These are phyloP conservation scores for Eragrostis curvula DNA, from an alignment of 176 grass and related monocot species.

Conservation along the genomic window DNA sequence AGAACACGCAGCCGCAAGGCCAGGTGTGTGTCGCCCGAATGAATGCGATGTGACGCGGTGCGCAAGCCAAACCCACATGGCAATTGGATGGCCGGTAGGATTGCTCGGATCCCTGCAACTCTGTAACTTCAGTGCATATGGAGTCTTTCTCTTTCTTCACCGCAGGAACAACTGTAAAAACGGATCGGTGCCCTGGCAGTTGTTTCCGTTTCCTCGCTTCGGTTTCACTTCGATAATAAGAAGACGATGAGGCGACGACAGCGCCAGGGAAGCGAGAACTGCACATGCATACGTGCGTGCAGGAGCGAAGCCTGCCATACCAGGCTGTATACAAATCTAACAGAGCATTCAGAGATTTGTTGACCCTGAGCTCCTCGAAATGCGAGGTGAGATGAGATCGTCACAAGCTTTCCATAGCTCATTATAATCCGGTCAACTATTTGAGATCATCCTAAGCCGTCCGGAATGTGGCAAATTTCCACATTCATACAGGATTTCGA, in stretches of 20 bases:
- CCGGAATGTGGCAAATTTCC: not conserved
- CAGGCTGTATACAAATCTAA: not conserved
- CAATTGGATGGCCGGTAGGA: constrained; percentile 31
- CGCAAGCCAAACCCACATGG: constrained; percentile 41
- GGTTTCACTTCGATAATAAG: not conserved
- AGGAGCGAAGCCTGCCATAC: not conserved
- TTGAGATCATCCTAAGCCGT: not conserved
- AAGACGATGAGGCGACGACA: not conserved
- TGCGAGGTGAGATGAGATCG: not conserved
- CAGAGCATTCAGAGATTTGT: not conserved
- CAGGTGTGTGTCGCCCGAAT: constrained; percentile 26
- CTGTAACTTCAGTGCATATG: not conserved
- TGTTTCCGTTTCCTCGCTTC: not conserved
- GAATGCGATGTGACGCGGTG: constrained; percentile 35
- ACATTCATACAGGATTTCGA: no score
- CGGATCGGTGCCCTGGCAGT: not conserved
- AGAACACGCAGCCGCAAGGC: constrained; percentile 17
- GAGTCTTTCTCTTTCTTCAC: not conserved
- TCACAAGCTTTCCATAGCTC: not conserved
- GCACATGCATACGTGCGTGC: not conserved
- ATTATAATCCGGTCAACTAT: not conserved
- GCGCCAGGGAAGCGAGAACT: not conserved
- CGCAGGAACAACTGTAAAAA: not conserved
- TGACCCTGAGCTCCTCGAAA: not conserved
- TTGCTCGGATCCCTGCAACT: not conserved